Evolutionary conservation across 2,329 filamentous ascomycete species (phyloP), one percentile per base, ranked within the genome.

Genomic region (Eurotiales sp.): DNA sequence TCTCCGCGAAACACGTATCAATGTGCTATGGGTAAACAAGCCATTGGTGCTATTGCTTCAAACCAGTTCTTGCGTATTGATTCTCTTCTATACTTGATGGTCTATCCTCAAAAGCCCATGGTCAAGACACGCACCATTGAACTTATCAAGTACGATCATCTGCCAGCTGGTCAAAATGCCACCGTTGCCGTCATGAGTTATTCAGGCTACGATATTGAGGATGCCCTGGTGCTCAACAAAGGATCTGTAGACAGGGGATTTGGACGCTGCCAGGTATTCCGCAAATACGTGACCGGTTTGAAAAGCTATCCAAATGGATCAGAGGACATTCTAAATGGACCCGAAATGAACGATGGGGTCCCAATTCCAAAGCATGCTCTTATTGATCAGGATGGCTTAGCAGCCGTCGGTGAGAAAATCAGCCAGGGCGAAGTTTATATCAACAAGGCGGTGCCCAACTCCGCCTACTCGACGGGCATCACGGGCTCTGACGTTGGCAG

Each of bases 1-100:
- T 99, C 95, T 14, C 93, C 93, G 8, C 82, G 93, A 79, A 99
- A 99, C 68, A 99, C 93, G 0, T 99, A 99, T 65, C 92, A 97
- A 78, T 96, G 92, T 74, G 93, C 93, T 73, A 99, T 99, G 93
- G 93, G 93, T 81, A 99, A 99, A 75, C 93, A 99, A 87, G 93
- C 93, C 34, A 97, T 99, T 67, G 93, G 93, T 29, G 91, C 92
- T 29, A 97, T 99, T 66, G 93, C 92, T 14, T 95, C 96, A 66
- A 99, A 99, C 66, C 93, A 99, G 69, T 96, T 96, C 73, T 88
- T 92, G 62, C 86, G 93, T 51, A 96, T 99, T 68, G 93, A 99
- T 64, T 97, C 92, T 0, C 78, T 99, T 14, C 82, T 99, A 6
- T 97, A 96, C 67, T 88, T 96, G 1, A 88, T 99, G 75, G 93